Evolutionary conservation across 768 basidiomycete genomes (phyloP), one percentile per base, ranked within the genome.

Genomic region (Strobilomyces echinocephalus): DNA sequence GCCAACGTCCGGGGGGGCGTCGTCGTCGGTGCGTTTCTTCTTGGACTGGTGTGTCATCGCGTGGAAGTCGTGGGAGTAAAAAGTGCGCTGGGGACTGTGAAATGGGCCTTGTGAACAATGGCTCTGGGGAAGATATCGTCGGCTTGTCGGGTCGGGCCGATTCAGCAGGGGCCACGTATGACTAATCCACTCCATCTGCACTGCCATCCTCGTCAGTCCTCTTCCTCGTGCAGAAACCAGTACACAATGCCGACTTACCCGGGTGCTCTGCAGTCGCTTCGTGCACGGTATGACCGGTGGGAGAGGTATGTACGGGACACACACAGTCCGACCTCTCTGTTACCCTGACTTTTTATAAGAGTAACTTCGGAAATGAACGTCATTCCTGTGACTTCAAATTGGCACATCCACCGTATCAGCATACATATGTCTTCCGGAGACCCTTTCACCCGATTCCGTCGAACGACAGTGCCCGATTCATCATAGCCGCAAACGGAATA

Each of bases 11-110:
- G 74, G 60, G 14, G 81, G 41, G 16, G 69, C 24, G 41, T 79
- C 74, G 53, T 87, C 88, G 46, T 84, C 81, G 60, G 82, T 65
- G 50, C 84, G 84, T 71, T 89, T 90, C 79, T 92, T 92, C 79
- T 87, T 91, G 1, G 78, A 74, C 57, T 80, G 81, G 67, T 80
- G 75, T 50, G 79, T 68, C 71, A 79, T 77, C 44, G 74, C 55
- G 46, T 74, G 66, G 55, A 72, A 63, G 48, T 80, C 77, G 69
- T 84, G 78, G 56, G 74, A 71, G 67, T 63, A 60, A 10, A 59
- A 61, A 9, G 46, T 57, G 41, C 60, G 59, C 15, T 66, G 64
- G 12, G 60, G 62, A 54, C 56, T 54, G 12, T n/a, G 60, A 21
- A 24, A 46, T 11, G 53, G 59, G 10, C 33, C 48, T 58, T 59